Percentiles rank a stretch among this genome's conserved stretches.
These are phyloP conservation scores for Apiotrichum gracile DNA, from an alignment of 1,284 basidiomycete species.

Conservation along the genomic window DNA sequence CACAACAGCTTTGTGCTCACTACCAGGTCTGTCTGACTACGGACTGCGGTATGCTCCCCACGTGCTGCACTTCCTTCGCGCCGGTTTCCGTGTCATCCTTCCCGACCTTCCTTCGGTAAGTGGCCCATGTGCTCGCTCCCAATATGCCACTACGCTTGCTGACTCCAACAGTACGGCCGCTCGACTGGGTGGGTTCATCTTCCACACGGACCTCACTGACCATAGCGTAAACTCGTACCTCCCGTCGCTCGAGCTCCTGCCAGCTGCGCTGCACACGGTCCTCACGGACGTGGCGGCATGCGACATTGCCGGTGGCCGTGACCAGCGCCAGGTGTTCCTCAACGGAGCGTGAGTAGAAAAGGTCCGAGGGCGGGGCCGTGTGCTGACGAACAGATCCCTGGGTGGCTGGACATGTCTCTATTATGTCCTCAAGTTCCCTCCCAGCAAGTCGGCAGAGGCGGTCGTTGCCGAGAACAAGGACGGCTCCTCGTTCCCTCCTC, in stretches of 20 bases:
- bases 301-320: conserved; percentile 29
- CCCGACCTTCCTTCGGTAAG: conserved; percentile 52
- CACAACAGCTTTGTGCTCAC: background rate
- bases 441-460: conserved; percentile 21
- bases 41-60: conserved; percentile 48
- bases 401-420: conserved; percentile 38
- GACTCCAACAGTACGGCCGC: conserved; percentile 41
- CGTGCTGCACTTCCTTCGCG: conserved; percentile 46
- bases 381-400: conserved; percentile 25
- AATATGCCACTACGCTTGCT: background rate
- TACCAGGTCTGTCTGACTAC: conserved; percentile 46
- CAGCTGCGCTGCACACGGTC: conserved; percentile 49
- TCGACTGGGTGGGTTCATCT: conserved; percentile 39
- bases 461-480: conserved; percentile 3
- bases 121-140: background rate
- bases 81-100: conserved; percentile 51
- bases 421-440: conserved; percentile 43
- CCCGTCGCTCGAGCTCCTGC: conserved; percentile 45
- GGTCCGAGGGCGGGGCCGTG: background rate
- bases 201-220: background rate
- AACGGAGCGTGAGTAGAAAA: conserved; percentile 44
- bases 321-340: conserved; percentile 46
- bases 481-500: conserved; percentile 9
- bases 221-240: conserved; percentile 49
- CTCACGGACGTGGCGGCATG: conserved; percentile 46